These are phyloP conservation scores for Fomitopsis pulvina DNA, from an alignment of 768 basidiomycete species.

Conservation along the genomic window DNA sequence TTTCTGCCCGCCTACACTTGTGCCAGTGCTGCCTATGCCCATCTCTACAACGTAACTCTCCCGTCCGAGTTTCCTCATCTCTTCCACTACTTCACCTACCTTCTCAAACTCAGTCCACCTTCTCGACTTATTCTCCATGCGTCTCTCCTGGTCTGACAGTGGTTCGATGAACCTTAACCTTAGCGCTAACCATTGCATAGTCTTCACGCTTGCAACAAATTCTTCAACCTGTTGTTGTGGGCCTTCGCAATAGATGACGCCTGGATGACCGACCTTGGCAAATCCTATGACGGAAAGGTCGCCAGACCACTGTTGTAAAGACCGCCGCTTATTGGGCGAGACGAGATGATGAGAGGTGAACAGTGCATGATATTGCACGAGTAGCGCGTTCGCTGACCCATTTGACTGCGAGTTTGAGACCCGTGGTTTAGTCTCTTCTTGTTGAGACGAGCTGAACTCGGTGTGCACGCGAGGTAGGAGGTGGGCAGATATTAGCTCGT, in stretches of 20 bases:
- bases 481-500: constrained; percentile 50
- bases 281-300: constrained; percentile 54
- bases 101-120: constrained; percentile 63
- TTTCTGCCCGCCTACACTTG: neutral
- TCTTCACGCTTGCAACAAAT: constrained; percentile 60
- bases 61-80: constrained; percentile 52
- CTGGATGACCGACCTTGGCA: constrained; percentile 71
- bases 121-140: neutral
- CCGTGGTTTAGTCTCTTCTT: neutral
- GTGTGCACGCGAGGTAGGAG: constrained; percentile 50
- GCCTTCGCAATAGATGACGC: constrained; percentile 69
- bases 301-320: constrained; percentile 49
- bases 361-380: constrained; percentile 45
- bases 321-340: constrained; percentile 56
- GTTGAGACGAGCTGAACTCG: constrained; percentile 1
- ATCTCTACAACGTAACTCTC: constrained; percentile 53
- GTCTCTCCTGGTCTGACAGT: constrained; percentile 13
- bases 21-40: constrained; percentile 48
- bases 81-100: constrained; percentile 61
- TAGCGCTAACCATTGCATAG: constrained; percentile 76
- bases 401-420: neutral
- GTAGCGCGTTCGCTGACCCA: neutral
- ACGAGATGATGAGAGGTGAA: constrained; percentile 71
- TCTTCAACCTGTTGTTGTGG: constrained; percentile 44
- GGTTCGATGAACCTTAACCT: constrained; percentile 55